Conservation (phyloP, 2,329 filamentous ascomycete species). For the Trichoderma cornu-damae region DNA sequence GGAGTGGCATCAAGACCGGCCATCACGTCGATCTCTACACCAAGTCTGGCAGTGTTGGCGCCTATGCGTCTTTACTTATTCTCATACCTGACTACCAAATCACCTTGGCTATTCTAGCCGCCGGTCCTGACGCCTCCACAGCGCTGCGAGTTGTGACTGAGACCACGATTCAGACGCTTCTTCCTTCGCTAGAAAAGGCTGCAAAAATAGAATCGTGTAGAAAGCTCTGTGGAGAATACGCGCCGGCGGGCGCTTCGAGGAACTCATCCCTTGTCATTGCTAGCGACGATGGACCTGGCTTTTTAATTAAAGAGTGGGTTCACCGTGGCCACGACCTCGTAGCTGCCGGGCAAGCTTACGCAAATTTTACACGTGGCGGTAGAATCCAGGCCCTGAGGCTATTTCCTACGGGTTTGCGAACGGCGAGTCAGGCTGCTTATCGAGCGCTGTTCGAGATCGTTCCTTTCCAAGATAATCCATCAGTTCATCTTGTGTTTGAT, state of each 20-base stretch:
- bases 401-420: constrained; percentile 6
- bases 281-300: constrained; percentile 11
- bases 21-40: constrained; percentile 33
- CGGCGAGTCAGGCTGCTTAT: neutral
- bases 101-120: constrained; percentile 21
- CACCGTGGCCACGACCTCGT: constrained; percentile 14
- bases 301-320: constrained; percentile 16
- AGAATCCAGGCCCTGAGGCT: constrained; percentile 2
- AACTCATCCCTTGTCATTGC: constrained; percentile 14
- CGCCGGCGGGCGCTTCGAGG: neutral
- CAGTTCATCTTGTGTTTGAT: constrained; percentile 2
- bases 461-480: neutral
- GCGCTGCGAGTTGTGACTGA: constrained; percentile 9
- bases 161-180: constrained; percentile 8
- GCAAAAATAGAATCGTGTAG: constrained; percentile 10
- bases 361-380: constrained; percentile 12
- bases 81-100: constrained; percentile 32
- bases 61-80: constrained; percentile 30
- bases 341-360: constrained; percentile 15
- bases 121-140: constrained; percentile 7
- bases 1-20: constrained; percentile 28
- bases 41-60: constrained; percentile 31
- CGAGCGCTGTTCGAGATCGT: constrained; percentile 2
- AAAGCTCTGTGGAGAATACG: constrained; percentile 17
- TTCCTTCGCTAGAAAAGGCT: constrained; percentile 16